phyloP scores from a whole-genome alignment of 1,284 basidiomycete species.

The Ganoderma meredithae region DNA sequence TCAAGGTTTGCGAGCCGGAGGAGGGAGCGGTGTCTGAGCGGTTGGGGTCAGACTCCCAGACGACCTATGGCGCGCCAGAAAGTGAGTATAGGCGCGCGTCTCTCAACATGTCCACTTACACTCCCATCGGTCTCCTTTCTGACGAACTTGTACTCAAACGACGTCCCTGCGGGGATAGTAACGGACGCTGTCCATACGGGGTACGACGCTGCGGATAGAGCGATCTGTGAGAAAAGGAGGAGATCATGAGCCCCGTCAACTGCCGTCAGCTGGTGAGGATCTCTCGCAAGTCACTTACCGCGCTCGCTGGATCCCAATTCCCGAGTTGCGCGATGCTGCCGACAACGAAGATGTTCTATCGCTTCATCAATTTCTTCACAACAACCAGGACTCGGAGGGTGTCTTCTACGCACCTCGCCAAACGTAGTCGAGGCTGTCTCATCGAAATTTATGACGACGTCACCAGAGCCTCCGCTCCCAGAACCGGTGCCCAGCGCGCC shows the following conservation, averaged over 20 bases:
- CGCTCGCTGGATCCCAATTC: slow-evolving; percentile 53
- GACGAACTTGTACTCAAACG: slow-evolving; percentile 69
- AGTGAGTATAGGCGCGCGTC: background rate
- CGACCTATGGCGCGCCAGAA: slow-evolving; percentile 37
- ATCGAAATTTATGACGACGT: slow-evolving; percentile 55
- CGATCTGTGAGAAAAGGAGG: slow-evolving; percentile 46
- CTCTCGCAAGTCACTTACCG: slow-evolving; percentile 46
- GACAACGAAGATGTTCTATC: slow-evolving; percentile 64
- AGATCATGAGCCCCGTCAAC: background rate
- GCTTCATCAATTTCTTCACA: background rate
- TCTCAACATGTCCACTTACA: slow-evolving; percentile 45
- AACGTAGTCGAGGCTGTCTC: slow-evolving; percentile 62
- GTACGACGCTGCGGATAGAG: slow-evolving; percentile 60
- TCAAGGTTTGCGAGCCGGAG: slow-evolving; percentile 49
- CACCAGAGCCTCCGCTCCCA: slow-evolving; percentile 32
- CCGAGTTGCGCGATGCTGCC: slow-evolving; percentile 64
- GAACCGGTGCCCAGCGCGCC: slow-evolving; percentile 43
- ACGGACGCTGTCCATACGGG: slow-evolving; percentile 64
- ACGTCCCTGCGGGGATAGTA: slow-evolving; percentile 53
- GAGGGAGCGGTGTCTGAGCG: slow-evolving; percentile 51
- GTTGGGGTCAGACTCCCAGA: slow-evolving; percentile 68
- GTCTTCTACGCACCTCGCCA: slow-evolving; percentile 56
- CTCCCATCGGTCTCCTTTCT: slow-evolving; percentile 60
- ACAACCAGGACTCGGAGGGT: background rate
- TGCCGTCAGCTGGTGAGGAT: background rate